Conservation (phyloP, 352 stramenopile genomes). For the Globisporangium cylindrosporum region DNA sequence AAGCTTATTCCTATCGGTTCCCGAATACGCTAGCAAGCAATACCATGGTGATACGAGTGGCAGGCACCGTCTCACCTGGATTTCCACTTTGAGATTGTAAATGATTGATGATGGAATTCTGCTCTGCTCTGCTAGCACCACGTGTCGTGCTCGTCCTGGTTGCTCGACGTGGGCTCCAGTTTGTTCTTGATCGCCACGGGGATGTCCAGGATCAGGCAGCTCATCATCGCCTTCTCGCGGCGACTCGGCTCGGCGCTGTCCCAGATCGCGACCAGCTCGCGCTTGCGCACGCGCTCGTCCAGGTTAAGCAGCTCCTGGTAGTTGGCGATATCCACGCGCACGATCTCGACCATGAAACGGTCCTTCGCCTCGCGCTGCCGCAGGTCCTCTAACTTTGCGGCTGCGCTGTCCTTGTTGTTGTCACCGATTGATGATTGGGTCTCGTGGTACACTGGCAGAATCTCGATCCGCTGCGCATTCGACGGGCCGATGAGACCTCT, state of each 20-base stretch:
- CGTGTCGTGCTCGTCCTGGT: conserved; percentile 11
- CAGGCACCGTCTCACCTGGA: background rate
- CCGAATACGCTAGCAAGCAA: background rate
- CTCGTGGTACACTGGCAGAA: conserved; percentile 36
- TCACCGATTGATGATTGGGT: background rate
- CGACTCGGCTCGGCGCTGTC: conserved; percentile 23
- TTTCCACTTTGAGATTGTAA: background rate
- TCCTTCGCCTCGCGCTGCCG: conserved; percentile 59
- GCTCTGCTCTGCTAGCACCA: conserved; percentile 12
- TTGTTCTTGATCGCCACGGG: background rate
- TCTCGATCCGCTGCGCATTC: conserved; percentile 57
- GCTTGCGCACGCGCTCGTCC: conserved; percentile 31
- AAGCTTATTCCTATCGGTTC: background rate
- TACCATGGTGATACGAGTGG: background rate
- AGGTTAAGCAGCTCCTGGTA: conserved; percentile 41
- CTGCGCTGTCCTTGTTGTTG: background rate
- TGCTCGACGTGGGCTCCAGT: background rate
- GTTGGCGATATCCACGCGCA: conserved; percentile 36
- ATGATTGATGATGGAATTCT: background rate
- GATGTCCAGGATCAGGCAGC: conserved; percentile 25
- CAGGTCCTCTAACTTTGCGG: conserved; percentile 16
- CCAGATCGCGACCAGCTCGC: conserved; percentile 48
- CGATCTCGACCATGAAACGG: conserved; percentile 69
- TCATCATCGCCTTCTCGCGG: conserved; percentile 38
- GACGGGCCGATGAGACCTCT: conserved; percentile 57